Evolutionary conservation across 148 eudicot genomes (phyloP).

Genomic region (Camellia sinensis): DNA sequence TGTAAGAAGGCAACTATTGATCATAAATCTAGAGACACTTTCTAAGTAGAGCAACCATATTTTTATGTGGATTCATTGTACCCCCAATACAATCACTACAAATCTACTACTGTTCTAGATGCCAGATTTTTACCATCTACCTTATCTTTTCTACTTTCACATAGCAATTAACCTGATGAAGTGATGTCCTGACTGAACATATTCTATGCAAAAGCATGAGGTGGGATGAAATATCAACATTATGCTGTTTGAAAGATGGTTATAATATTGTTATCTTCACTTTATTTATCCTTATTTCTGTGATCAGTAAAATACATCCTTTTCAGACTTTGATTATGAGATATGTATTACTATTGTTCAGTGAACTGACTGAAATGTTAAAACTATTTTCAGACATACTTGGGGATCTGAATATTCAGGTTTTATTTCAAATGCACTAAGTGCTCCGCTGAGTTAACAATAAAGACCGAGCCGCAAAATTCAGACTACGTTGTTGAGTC

Average conservation of each 20-base stretch:
- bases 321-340: background rate
- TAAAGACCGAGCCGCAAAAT: slow-evolving; percentile 88
- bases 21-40: background rate
- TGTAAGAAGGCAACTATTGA: background rate
- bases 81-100: background rate
- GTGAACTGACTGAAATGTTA: slow-evolving; percentile 4
- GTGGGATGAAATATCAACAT: background rate
- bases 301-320: background rate
- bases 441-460: slow-evolving; percentile 81
- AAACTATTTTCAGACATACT: slow-evolving; percentile 58
- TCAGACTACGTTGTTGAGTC: slow-evolving; percentile 89
- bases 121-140: background rate
- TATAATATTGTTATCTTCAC: background rate
- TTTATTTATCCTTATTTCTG: background rate
- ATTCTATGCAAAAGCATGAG: background rate
- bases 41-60: background rate
- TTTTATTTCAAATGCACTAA: slow-evolving; percentile 89
- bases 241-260: background rate
- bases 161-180: background rate
- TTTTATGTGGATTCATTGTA: background rate
- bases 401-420: slow-evolving; percentile 85
- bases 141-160: background rate
- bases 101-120: background rate
- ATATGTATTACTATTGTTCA: background rate
- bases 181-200: background rate